A percentile compares a stretch with the other conserved stretches of the same genome.
phyloP scores from a whole-genome alignment of 345 rosid genomes.

The Hevea brasiliensis region DNA sequence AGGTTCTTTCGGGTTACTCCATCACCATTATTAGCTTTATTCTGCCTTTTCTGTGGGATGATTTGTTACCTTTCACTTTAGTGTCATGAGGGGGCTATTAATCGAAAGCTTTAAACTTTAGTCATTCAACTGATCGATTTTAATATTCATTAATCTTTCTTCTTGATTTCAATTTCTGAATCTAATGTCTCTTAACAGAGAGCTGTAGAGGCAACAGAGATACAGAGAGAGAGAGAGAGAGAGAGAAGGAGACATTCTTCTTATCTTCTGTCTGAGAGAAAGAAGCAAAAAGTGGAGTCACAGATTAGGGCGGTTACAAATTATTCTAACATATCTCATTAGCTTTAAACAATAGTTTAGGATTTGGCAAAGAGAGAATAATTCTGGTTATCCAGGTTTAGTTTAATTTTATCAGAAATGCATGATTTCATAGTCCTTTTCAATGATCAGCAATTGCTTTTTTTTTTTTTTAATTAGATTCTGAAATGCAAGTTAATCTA shows the following conservation, averaged over 20 bases:
- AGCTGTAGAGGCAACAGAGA: no score
- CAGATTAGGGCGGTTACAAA: constrained; percentile 20
- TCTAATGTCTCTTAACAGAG: constrained; percentile 1
- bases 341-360: not conserved
- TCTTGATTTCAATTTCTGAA: not conserved
- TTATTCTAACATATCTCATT: constrained; percentile 42
- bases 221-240: not conserved
- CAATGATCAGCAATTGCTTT: constrained; percentile 23
- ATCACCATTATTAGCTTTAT: not conserved
- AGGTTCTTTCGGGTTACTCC: not conserved
- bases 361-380: no score
- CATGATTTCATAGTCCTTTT: constrained; percentile 21
- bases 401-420: not conserved
- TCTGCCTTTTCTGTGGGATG: not conserved
- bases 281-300: constrained; percentile 47
- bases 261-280: constrained; percentile 37
- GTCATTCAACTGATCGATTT: not conserved
- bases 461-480: constrained; percentile 1
- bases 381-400: no score
- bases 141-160: not conserved
- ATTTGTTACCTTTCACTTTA: not conserved
- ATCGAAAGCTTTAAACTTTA: not conserved
- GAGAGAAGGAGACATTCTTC: not conserved
- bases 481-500: not conserved
- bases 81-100: not conserved